These are phyloP conservation scores for Diaporthe aspalathi DNA, from an alignment of 2,329 filamentous ascomycete genomes.

Conservation along the genomic window DNA sequence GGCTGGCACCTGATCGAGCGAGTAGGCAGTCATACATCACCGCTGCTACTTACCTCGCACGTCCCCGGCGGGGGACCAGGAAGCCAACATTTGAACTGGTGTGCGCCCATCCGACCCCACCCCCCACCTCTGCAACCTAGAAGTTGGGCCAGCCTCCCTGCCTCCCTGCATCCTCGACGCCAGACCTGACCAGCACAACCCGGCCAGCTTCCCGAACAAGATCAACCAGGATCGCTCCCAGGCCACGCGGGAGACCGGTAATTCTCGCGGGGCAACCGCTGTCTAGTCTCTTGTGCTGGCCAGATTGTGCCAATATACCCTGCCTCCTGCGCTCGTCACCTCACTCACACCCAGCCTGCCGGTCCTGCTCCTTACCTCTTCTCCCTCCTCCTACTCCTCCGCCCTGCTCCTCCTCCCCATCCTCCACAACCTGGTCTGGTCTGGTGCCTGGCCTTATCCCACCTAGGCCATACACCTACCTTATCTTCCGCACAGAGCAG, in stretches of 20 bases:
- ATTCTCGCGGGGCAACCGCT: slow-evolving; percentile 5
- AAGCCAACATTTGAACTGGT: no score
- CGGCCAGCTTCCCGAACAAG: slow-evolving; percentile 24
- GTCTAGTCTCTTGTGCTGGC: slow-evolving; percentile 19
- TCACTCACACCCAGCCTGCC: slow-evolving; percentile 1
- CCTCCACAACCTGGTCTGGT: not conserved
- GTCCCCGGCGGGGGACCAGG: slow-evolving; percentile 14
- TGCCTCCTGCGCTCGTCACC: not conserved
- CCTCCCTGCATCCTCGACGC: no score
- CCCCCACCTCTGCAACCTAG: slow-evolving; percentile 4
- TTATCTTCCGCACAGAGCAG: slow-evolving; percentile 5
- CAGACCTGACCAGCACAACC: slow-evolving; percentile 35
- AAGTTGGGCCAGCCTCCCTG: slow-evolving; percentile 25
- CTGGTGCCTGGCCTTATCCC: slow-evolving; percentile 19
- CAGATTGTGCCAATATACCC: slow-evolving; percentile 28
- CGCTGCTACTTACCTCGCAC: slow-evolving; percentile 3
- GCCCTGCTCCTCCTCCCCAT: not conserved
- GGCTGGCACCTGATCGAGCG: no score
- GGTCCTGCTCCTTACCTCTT: not conserved
- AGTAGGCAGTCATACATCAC: slow-evolving; percentile 26
- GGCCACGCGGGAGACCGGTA: slow-evolving; percentile 30
- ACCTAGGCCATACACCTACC: not conserved
- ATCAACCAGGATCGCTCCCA: slow-evolving; percentile 24
- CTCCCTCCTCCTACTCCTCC: not conserved
- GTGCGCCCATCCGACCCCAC: slow-evolving; percentile 18